Evolutionary conservation across 495 filamentous ascomycete genomes (phyloP).

Genomic region (Penicillium roqueforti): DNA sequence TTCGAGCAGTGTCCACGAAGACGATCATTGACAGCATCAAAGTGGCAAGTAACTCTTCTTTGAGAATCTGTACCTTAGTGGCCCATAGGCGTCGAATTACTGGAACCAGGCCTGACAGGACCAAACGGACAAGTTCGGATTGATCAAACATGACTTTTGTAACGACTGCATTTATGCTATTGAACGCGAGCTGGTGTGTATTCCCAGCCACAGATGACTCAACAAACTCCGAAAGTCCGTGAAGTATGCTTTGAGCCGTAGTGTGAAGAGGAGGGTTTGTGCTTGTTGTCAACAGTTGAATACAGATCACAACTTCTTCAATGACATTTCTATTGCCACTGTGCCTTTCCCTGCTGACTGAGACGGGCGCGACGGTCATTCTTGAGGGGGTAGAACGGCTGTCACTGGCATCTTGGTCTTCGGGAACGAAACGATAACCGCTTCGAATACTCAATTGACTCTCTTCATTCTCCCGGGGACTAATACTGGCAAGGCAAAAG

Average conservation of each 20-base stretch:
- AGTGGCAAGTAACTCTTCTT: slow-evolving; percentile 71
- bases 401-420: slow-evolving; percentile 26
- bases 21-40: slow-evolving; percentile 55
- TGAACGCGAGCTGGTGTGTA: slow-evolving; percentile 67
- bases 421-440: slow-evolving; percentile 23
- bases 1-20: slow-evolving; percentile 24
- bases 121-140: slow-evolving; percentile 53
- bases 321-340: slow-evolving; percentile 31
- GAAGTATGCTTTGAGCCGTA: slow-evolving; percentile 54
- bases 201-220: slow-evolving; percentile 52
- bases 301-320: slow-evolving; percentile 61
- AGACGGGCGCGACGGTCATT: slow-evolving; percentile 27
- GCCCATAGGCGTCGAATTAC: slow-evolving; percentile 71
- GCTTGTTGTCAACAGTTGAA: slow-evolving; percentile 59
- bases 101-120: slow-evolving; percentile 60
- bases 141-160: slow-evolving; percentile 62
- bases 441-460: slow-evolving; percentile 29
- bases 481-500: slow-evolving; percentile 53
- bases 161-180: slow-evolving; percentile 68
- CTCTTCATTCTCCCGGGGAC: slow-evolving; percentile 20
- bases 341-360: slow-evolving; percentile 25
- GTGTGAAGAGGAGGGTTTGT: slow-evolving; percentile 68
- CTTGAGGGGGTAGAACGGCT: slow-evolving; percentile 32
- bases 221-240: slow-evolving; percentile 58
- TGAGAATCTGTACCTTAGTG: slow-evolving; percentile 51